Conservation (phyloP, 192 early-diverging fungal species). For the Coemansia sp. region DNA sequence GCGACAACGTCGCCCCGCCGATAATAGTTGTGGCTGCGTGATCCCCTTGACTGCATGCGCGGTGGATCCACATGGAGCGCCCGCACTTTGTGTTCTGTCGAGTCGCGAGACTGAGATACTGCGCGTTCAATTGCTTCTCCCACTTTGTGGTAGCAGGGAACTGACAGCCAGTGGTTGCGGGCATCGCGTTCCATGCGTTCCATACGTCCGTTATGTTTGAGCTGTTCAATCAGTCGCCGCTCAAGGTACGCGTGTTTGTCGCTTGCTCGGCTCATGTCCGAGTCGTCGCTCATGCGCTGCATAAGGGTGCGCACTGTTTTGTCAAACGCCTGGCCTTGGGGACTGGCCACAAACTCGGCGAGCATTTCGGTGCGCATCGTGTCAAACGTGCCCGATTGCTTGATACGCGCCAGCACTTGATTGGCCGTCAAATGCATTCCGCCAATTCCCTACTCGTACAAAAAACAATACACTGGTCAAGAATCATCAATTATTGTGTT, state of each 20-base stretch:
- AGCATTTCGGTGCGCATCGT: constrained; percentile 32
- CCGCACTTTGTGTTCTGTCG: neutral
- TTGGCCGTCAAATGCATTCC: constrained; percentile 20
- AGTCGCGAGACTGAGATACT: constrained; percentile 1
- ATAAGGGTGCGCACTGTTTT: constrained; percentile 2
- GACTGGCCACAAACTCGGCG: constrained; percentile 18
- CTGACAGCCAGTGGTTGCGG: constrained; percentile 32
- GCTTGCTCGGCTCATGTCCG: neutral
- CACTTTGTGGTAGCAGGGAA: constrained; percentile 7
- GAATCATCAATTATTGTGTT: neutral
- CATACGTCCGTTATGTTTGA: constrained; percentile 18
- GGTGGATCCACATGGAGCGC: constrained; percentile 40
- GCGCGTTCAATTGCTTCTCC: constrained; percentile 7
- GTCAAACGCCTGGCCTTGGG: constrained; percentile 28
- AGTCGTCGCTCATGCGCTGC: constrained; percentile 15
- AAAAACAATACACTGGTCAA: neutral
- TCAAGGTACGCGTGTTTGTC: constrained; percentile 14
- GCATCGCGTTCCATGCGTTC: constrained; percentile 37
- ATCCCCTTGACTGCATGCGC: neutral
- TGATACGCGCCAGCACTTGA: constrained; percentile 28
- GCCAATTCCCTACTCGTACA: neutral
- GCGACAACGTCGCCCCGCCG: constrained; percentile 42
- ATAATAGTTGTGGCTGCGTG: constrained; percentile 35
- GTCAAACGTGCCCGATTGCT: constrained; percentile 35
- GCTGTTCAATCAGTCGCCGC: constrained; percentile 14